Base-by-base conservation (phyloP, 129 eudicot genomes). In the Oenanthe sinensis region DNA sequence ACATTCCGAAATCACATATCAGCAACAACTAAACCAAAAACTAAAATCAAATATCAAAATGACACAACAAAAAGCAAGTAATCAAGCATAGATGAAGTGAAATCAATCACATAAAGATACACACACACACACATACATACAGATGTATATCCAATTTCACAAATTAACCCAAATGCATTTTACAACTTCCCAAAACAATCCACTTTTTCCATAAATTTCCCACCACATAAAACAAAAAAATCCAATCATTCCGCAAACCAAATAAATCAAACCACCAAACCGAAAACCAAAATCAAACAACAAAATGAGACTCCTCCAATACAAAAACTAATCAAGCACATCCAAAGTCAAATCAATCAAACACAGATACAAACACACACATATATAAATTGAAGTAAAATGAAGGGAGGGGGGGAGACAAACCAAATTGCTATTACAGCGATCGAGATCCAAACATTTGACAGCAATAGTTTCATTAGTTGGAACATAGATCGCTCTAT, bases 391-490 rank as follows among this genome's bases (percentile, higher is more conserved):
- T 19, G 46, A 24, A 42, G 16, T 3, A 17, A 22, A 72, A 10
- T 14, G 54, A 44, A 44, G 20, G 30, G 17, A 19, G 22, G 19
- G 30, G 17, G 33, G 22, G 19, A 8, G 20, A 40, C 24, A 72
- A 8, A 95, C 99, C 86, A 95, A 88, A 86, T 92, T 95, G 86
- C 92, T 92, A 75, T 88, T 88, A 87, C 92, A 88, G 60, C 99
- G 97, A 88, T 95, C 99, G 87, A 95, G 99, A 95, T 95, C 99
- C 97, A 95, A 86, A 77, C 91, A 90, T 85, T 95, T 95, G 86
- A 95, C 92, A 26, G 97, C 99, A 48, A 95, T 87, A 75, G 90
- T 91, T 79, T 95, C 91, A 71, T 95, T 89, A 77, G 70, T 77
- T 2, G 99, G 99, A 47, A 90, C 79, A 81, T 88, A 90, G 92